Percentiles rank a stretch among this genome's conserved stretches.
These are phyloP conservation scores for Orobanche coerulescens DNA, from an alignment of 257 asterid genomes.

Conservation along the genomic window DNA sequence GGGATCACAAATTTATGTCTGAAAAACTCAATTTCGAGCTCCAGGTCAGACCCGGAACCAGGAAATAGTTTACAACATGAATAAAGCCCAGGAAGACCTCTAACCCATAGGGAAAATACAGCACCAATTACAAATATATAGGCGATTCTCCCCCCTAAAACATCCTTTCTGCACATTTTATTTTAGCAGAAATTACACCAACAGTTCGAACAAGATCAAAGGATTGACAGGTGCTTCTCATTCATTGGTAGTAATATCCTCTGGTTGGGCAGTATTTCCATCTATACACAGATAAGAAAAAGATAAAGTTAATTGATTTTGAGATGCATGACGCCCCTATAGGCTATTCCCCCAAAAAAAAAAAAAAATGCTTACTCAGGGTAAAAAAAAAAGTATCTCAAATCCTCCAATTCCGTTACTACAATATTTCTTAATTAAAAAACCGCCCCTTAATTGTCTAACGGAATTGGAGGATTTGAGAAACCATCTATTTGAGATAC, in stretches of 20 bases:
- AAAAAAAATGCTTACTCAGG: too few relatives aligned
- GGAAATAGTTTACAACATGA: conserved; percentile 31
- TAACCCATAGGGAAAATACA: conserved; percentile 16
- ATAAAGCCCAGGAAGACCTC: conserved; percentile 23
- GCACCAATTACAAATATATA: conserved; percentile 1
- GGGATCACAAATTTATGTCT: conserved; percentile 10
- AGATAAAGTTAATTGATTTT: not conserved
- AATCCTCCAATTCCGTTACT: too few relatives aligned
- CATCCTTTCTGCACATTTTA: conserved; percentile 17
- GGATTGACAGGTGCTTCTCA: conserved; percentile 29
- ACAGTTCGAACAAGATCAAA: too few relatives aligned
- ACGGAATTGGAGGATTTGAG: too few relatives aligned
- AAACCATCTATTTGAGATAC: too few relatives aligned
- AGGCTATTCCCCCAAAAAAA: too few relatives aligned
- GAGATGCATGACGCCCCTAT: not conserved
- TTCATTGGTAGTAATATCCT: conserved; percentile 48
- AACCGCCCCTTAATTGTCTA: too few relatives aligned
- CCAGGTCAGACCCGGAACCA: too few relatives aligned
- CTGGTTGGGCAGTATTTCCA: conserved; percentile 43
- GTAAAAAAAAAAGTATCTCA: too few relatives aligned
- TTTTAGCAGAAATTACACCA: conserved; percentile 28
- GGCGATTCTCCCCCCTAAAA: conserved; percentile 15
- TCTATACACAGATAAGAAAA: conserved; percentile 31
- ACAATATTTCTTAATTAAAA: too few relatives aligned
- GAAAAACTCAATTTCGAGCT: conserved; percentile 1